phyloP scores from a whole-genome alignment of 352 stramenopile species.

The Lagenidium giganteum region DNA sequence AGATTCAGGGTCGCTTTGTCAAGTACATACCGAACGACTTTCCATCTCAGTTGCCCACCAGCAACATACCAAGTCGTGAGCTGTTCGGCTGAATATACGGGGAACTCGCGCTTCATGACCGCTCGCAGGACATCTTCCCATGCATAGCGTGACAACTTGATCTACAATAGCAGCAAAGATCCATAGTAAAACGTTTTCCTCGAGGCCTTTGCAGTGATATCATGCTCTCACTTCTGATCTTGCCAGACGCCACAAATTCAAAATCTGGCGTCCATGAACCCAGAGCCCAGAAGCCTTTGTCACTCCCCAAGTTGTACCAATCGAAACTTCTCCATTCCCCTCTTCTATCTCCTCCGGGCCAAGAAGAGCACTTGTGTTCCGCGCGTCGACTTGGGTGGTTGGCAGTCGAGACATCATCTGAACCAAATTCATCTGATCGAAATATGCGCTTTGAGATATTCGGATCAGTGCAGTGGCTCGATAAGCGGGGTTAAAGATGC shows the following conservation, averaged over 20 bases:
- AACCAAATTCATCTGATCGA: slow-evolving; percentile 21
- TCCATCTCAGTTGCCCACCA: slow-evolving; percentile 11
- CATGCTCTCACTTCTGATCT: slow-evolving; percentile 72
- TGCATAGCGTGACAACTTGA: slow-evolving; percentile 60
- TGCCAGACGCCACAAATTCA: slow-evolving; percentile 91
- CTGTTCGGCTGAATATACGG: slow-evolving; percentile 30
- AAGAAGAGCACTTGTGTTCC: slow-evolving; percentile 7
- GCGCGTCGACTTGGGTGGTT: slow-evolving; percentile 17
- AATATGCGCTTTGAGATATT: too few species aligned
- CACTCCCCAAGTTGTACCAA: slow-evolving; percentile 72
- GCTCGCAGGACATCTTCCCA: slow-evolving; percentile 46
- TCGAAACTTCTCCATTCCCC: slow-evolving; percentile 27
- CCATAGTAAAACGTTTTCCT: too few species aligned
- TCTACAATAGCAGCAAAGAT: too few species aligned
- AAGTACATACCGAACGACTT: slow-evolving; percentile 27
- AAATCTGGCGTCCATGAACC: slow-evolving; percentile 85
- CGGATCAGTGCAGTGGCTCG: too few species aligned
- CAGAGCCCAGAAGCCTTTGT: slow-evolving; percentile 85
- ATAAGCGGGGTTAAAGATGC: too few species aligned
- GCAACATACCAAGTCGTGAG: slow-evolving; percentile 36
- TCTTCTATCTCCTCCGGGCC: slow-evolving; percentile 6
- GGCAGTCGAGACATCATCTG: slow-evolving; percentile 25
- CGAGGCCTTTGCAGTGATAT: too few species aligned
- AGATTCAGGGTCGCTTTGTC: slow-evolving; percentile 25
- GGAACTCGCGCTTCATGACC: slow-evolving; percentile 41